Evolutionary conservation across 2,329 filamentous ascomycete genomes (phyloP), one percentile per base, ranked within the genome.

Genomic region (Fusarium armeniacum): DNA sequence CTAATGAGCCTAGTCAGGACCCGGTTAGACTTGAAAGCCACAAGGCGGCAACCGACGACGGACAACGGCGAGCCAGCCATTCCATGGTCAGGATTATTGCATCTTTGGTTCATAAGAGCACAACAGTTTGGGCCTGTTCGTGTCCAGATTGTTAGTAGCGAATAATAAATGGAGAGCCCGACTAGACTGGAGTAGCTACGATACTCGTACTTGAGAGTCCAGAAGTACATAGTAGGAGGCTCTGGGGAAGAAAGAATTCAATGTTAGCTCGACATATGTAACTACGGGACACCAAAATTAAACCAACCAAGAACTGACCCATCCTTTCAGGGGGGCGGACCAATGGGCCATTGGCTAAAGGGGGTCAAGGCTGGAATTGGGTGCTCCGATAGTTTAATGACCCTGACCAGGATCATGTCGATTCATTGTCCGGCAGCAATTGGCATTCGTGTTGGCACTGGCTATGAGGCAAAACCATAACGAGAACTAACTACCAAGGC

Each of bases 381-480:
- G 66, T 76, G 70, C 67, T 75, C 69, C 75, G 72, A 75, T 77
- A 78, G 76, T 78, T 78, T 78, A 78, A 78, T 78, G 76, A 78
- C 74, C 56, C 54, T 41, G 67, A 67, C 74, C 75, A 72, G 66
- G 66, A 58, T 69, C 22, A 43, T 46, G 35, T 18, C 51, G 38
- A 64, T 69, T 69, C 58, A 52, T 55, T 62, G 49, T 52, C 53
- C 24, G 30, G 30, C 30, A 53, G 15, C 38, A 24, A 32, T 43
- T 26, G 40, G 10, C 40, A 43, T 43, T 26, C 15, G 22, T 30
- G 16, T 43, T 22, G 28, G 10, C 13, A 22, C 15, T 22, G 20
- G 22, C 38, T 24, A 7, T 24, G 20, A 15, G 22, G 20, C 38
- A 41, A 12, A 41, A 41, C 12, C 38, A 16, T 22, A 24, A 22